phyloP scores from a whole-genome alignment of 164 flowering plant genomes.

The Magnolia kwangsiensis region DNA sequence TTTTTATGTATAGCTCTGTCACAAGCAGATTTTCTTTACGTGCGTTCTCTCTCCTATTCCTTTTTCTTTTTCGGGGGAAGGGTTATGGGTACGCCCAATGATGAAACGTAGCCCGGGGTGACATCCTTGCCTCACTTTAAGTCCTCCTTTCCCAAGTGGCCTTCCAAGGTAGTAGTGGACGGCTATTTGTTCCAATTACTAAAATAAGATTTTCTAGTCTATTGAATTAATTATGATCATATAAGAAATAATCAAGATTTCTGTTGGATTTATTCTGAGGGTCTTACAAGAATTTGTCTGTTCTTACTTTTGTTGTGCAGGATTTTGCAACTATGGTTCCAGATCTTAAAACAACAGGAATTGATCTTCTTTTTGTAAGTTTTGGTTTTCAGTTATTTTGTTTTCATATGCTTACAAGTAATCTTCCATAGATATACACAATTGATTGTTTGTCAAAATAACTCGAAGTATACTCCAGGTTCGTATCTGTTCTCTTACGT shows the following conservation, averaged over 20 bases:
- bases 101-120: conserved; percentile 93
- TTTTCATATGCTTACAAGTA: background rate
- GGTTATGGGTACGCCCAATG: conserved; percentile 84
- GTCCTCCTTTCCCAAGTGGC: conserved; percentile 90
- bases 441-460: background rate
- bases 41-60: background rate
- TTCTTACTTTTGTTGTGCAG: conserved; percentile 39
- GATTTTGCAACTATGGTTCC: conserved; percentile 67
- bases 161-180: conserved; percentile 49
- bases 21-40: background rate
- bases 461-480: background rate
- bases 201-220: background rate
- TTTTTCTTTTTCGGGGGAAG: conserved; percentile 30
- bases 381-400: background rate
- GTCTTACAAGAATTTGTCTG: background rate
- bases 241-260: background rate
- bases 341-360: conserved; percentile 69
- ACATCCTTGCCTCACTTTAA: conserved; percentile 85
- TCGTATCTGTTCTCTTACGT: no score
- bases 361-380: conserved; percentile 91
- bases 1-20: background rate
- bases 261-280: background rate
- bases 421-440: background rate
- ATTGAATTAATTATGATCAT: background rate
- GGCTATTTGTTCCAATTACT: background rate